Percentiles rank a stretch among this genome's conserved stretches.
phyloP scores from a whole-genome alignment of 75 land plant genomes.

The Gnetum montanum region DNA sequence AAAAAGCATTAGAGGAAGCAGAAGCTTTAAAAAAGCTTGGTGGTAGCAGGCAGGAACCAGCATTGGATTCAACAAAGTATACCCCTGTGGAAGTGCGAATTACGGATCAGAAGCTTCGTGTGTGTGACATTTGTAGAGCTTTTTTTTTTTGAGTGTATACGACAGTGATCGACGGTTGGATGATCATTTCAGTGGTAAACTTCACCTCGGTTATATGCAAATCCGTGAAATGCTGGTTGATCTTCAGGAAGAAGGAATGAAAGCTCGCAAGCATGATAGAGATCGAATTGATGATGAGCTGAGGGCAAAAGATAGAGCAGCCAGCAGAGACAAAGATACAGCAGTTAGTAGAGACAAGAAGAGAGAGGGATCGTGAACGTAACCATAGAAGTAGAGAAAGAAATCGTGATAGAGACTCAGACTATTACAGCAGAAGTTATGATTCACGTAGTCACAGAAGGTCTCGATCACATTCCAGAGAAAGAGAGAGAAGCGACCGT shows the following conservation, averaged over 20 bases:
- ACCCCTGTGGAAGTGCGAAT: slow-evolving; percentile 87
- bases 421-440: slow-evolving; percentile 32
- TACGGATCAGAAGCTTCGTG: slow-evolving; percentile 98
- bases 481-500: slow-evolving; percentile 23
- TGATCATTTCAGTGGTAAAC: slow-evolving; percentile 98
- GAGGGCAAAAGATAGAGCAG: slow-evolving; percentile 36
- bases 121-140: slow-evolving; percentile 99
- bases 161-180: slow-evolving; percentile 95
- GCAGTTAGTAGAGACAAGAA: slow-evolving; percentile 49
- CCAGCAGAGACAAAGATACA: slow-evolving; percentile 31
- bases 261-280: slow-evolving; percentile 34
- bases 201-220: slow-evolving; percentile 94
- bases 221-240: slow-evolving; percentile 94
- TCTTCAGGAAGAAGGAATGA: slow-evolving; percentile 72
- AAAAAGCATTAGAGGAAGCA: slow-evolving; percentile 92
- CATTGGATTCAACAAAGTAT: slow-evolving; percentile 55
- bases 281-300: slow-evolving; percentile 40
- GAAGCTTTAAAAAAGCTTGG: slow-evolving; percentile 92
- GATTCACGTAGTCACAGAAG: slow-evolving; percentile 54
- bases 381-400: slow-evolving; percentile 23
- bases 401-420: slow-evolving; percentile 24
- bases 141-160: slow-evolving; percentile 94
- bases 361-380: slow-evolving; percentile 36
- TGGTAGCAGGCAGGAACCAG: slow-evolving; percentile 66
- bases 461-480: slow-evolving; percentile 56